Percentiles rank a stretch among this genome's conserved stretches.
phyloP scores from a whole-genome alignment of 75 land plant species.

The Adiantum capillusveneris region DNA sequence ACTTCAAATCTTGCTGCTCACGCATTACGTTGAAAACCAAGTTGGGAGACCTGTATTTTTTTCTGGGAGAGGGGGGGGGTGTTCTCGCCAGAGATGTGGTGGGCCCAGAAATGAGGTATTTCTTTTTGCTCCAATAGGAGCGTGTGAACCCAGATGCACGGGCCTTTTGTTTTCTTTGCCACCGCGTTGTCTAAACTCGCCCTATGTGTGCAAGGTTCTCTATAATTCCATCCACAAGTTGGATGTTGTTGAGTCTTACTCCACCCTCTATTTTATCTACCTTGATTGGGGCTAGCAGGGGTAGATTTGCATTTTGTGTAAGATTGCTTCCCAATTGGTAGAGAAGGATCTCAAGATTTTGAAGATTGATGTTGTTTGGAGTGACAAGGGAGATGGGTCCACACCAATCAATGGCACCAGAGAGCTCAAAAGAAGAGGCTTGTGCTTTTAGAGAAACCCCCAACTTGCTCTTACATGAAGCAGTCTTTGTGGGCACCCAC shows the following conservation, averaged over 20 bases:
- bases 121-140: no score
- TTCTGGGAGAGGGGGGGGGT: no score
- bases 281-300: conserved; percentile 71
- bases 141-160: no score
- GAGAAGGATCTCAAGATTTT: conserved; percentile 42
- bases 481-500: no score
- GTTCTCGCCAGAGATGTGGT: no score
- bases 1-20: no score
- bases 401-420: conserved; percentile 24
- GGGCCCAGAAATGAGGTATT: no score
- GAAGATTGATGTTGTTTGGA: conserved; percentile 53
- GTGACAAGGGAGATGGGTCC: conserved; percentile 83
- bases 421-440: conserved; percentile 10
- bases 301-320: conserved; percentile 67
- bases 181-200: no score
- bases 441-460: conserved; percentile 2
- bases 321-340: conserved; percentile 79
- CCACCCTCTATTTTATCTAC: conserved; percentile 64
- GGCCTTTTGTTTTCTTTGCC: no score
- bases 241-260: conserved; percentile 68
- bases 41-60: no score
- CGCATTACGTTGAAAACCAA: no score
- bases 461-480: neutral
- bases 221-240: conserved; percentile 52
- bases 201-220: conserved; percentile 77